Evolutionary conservation across 768 basidiomycete genomes (phyloP), one percentile per base, ranked within the genome.

Genomic region (Leccinum arenicola): DNA sequence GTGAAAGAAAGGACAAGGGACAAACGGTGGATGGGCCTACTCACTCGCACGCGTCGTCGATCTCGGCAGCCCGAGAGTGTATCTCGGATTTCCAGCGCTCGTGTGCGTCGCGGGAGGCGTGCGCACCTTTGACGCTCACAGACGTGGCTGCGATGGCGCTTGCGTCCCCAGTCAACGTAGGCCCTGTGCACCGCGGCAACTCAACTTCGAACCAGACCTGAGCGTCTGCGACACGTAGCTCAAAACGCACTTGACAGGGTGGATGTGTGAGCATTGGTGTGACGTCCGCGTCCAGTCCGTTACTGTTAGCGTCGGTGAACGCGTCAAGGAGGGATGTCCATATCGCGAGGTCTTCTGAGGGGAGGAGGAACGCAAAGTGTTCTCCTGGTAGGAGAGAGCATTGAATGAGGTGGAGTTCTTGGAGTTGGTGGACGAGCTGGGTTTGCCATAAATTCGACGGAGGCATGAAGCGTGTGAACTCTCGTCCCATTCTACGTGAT

Each of bases 321-420:
- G 45, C 17, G 25, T 68, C 64, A 5, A 77, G 62, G 9, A 73
- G 58, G 11, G 61, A 59, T 4, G 59, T 40, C 78, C 78, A 79
- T 31, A 45, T 25, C 8, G 68, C 65, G 21, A 70, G 58, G 50
- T 81, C 77, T 6, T 80, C 77, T 3, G 76, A 58, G 2, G 67
- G 43, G 3, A 71, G 63, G 3, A 67, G 29, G 54, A 86, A 84
- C 0, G 68, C 54, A 48, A 87, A 66, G 3, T 65, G 31, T 74
- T 91, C 89, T 6, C 77, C 81, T 0, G 86, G 85, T 11, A 91
- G 76, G 2, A 91, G 77, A 0, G 88, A 88, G 38, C 78, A 83
- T 56, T 73, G 75, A 25, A 91, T 80, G 40, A 91, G 73, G 50
- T 83, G 78, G 0, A 89, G 69, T 65, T 91, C 87, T 68, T 83